Evolutionary conservation across 1,284 basidiomycete genomes (phyloP).

Genomic region (Farysia itapuensis): DNA sequence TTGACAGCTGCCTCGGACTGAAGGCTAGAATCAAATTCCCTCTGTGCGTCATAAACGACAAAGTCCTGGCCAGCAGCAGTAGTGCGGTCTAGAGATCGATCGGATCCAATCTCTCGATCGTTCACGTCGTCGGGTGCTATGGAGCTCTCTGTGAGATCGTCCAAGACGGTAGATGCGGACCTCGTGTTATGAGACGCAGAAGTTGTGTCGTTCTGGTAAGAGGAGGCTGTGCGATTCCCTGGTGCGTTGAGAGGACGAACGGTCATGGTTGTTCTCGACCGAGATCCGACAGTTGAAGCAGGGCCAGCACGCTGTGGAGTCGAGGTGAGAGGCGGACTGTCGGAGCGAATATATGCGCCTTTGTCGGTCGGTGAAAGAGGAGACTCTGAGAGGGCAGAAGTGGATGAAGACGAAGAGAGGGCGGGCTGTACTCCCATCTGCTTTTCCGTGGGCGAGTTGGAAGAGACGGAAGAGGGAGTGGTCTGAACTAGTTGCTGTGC

Average conservation of each 20-base stretch:
- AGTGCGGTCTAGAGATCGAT: not conserved
- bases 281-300: slow-evolving; percentile 28
- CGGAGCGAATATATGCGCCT: slow-evolving; percentile 22
- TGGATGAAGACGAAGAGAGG: slow-evolving; percentile 13
- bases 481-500: not conserved
- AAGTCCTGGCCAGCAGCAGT: slow-evolving; percentile 6
- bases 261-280: slow-evolving; percentile 29
- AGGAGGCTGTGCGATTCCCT: not conserved
- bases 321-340: slow-evolving; percentile 33
- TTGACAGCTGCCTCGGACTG: slow-evolving; percentile 1
- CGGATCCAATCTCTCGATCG: slow-evolving; percentile 1
- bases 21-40: not conserved
- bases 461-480: not conserved
- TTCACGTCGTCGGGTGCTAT: slow-evolving; percentile 19
- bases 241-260: slow-evolving; percentile 6
- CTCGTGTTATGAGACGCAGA: slow-evolving; percentile 14
- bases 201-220: slow-evolving; percentile 16
- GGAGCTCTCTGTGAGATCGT: slow-evolving; percentile 33
- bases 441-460: not conserved
- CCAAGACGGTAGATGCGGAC: slow-evolving; percentile 19
- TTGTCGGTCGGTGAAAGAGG: slow-evolving; percentile 16
- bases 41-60: slow-evolving; percentile 15
- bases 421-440: not conserved
- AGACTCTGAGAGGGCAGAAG: slow-evolving; percentile 16
- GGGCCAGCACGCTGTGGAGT: slow-evolving; percentile 26